Base-by-base conservation (phyloP, 495 filamentous ascomycete genomes). In the Aspergillus coremiiformis region DNA sequence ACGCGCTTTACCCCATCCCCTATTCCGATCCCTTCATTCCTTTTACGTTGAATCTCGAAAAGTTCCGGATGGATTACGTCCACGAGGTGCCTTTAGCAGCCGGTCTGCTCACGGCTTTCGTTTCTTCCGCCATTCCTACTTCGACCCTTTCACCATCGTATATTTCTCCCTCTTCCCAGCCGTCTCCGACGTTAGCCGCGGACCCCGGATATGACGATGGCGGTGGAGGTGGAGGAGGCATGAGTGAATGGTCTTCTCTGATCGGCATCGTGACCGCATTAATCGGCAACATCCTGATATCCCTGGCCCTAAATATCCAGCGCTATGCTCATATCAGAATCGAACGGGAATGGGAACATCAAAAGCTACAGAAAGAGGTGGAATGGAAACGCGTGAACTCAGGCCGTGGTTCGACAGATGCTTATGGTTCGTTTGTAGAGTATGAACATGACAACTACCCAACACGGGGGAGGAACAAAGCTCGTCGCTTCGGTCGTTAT, bases 211-310 rank as follows among this genome's bases (percentile, higher is more conserved):
- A 51, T 27, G 44, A 55, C 39, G 60, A 75, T 66, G 68, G 65
- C 22, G 66, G 74, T 21, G 68, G 64, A 24, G 66, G 67, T 27
- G 66, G 68, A 17, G 66, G 68, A 21, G 66, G 79, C 1, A 67
- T 87, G 7, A 80, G 83, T 49, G 76, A 87, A 60, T 96, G 91
- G 90, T 93, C 88, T 10, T 92, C 89, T 1, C 70, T 96, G 51
- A 97, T 98, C 59, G 93, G 93, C 59, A 96, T 98, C 60, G 66
- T 90, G 42, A 91, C 91, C 1, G 92, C 93, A 33, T 90, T 98
- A 63, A 74, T 80, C 43, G 93, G 93, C 29, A 97, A 96, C 65
- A 76, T 96, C 29, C 74, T 98, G 48, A 97, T 98, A 32, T 94
- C 91, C 4, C 78, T 97, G 48, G 93, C 93, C 12, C 86, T 98